phyloP scores from a whole-genome alignment of 768 basidiomycete species.

The Termitomyces eurrhizus region DNA sequence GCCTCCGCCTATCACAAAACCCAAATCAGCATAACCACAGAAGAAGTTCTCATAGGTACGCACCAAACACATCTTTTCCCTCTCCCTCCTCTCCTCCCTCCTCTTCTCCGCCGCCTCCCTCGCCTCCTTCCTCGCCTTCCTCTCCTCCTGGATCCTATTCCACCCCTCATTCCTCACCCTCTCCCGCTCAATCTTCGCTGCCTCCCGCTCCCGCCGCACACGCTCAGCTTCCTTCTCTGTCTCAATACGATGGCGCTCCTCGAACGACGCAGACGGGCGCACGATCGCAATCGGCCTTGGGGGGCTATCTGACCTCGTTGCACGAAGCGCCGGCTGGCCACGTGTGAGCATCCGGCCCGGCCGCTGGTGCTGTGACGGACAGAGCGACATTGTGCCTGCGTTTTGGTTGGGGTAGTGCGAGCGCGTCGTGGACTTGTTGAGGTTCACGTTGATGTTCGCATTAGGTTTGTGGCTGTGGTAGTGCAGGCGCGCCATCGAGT shows the following conservation, averaged over 20 bases:
- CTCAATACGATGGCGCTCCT: slow-evolving; percentile 1
- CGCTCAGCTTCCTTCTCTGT: not conserved
- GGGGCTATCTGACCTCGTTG: not conserved
- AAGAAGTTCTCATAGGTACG: no score
- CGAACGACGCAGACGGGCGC: not conserved
- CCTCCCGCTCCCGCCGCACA: not conserved
- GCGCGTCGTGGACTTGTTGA: not conserved
- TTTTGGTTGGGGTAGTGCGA: not conserved
- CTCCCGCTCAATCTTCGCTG: not conserved
- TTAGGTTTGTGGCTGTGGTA: not conserved
- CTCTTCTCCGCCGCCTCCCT: not conserved
- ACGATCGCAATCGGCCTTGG: not conserved
- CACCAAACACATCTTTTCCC: not conserved
- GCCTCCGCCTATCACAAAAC: no score
- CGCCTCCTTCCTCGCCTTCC: not conserved
- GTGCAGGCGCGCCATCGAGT: no score
- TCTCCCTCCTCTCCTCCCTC: not conserved
- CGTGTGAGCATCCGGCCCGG: not conserved
- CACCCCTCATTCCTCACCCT: not conserved
- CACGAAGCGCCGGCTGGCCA: not conserved
- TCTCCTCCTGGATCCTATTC: not conserved
- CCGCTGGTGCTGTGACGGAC: not conserved
- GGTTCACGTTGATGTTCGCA: not conserved
- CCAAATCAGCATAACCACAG: no score
- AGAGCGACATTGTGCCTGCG: not conserved